These are phyloP conservation scores for Tolypocladium nubicola DNA, from an alignment of 2,329 filamentous ascomycete genomes.

Conservation along the genomic window DNA sequence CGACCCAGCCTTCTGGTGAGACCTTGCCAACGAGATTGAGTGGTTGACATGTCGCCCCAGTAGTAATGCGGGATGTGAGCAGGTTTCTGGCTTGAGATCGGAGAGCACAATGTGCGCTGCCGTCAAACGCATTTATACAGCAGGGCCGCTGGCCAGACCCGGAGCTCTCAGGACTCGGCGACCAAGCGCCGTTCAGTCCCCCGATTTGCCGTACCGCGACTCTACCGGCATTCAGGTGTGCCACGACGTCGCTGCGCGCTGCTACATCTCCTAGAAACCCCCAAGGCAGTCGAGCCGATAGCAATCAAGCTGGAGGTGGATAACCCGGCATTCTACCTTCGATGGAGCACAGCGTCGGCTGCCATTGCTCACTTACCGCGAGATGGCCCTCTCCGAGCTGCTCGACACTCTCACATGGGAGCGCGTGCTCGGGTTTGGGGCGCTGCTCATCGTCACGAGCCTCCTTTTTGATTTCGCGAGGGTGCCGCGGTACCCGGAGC, in stretches of 20 bases:
- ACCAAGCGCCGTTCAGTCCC: background rate
- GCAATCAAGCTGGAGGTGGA: background rate
- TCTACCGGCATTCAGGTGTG: background rate
- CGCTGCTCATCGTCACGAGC: constrained; percentile 22
- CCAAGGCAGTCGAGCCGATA: too few relatives aligned
- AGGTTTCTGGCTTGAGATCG: too few relatives aligned
- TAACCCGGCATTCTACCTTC: too few relatives aligned
- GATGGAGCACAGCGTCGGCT: too few relatives aligned
- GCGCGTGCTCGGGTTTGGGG: constrained; percentile 15
- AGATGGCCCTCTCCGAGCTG: constrained; percentile 4
- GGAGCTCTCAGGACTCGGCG: background rate
- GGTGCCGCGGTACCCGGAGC: constrained; percentile 26
- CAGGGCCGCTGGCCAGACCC: background rate
- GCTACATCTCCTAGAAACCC: background rate
- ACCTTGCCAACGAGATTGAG: too few relatives aligned
- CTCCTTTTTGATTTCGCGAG: constrained; percentile 28
- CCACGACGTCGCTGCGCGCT: background rate
- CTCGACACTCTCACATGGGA: constrained; percentile 17
- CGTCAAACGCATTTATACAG: background rate
- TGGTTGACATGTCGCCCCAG: too few relatives aligned
- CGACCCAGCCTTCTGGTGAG: too few relatives aligned
- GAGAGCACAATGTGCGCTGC: too few relatives aligned
- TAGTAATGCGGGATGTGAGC: too few relatives aligned
- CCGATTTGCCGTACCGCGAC: background rate
- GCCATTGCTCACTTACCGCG: background rate